phyloP scores from a whole-genome alignment of 306 rosid genomes.

The Sechiopsis laciniata region DNA sequence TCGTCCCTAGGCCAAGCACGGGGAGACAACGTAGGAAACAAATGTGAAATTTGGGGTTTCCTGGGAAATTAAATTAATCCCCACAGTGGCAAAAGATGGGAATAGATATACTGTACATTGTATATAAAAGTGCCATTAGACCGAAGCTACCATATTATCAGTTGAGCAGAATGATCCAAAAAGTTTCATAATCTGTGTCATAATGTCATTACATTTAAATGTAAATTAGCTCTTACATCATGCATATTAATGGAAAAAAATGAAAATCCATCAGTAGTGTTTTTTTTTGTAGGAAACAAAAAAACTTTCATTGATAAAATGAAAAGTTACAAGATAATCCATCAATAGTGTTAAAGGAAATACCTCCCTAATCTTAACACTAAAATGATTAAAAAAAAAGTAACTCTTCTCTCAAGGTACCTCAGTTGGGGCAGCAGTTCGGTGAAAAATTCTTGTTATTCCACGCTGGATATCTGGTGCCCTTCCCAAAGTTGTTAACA shows the following conservation, averaged over 20 bases:
- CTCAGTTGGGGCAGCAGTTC: conserved; percentile 81
- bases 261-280: neutral
- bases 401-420: conserved; percentile 27
- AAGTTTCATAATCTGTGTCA: neutral
- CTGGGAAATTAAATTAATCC: too few relatives aligned
- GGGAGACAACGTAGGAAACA: too few relatives aligned
- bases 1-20: too few relatives aligned
- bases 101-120: neutral
- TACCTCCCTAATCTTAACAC: neutral
- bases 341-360: neutral
- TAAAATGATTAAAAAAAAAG: neutral
- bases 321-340: too few relatives aligned
- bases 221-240: neutral
- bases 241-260: conserved; percentile 18
- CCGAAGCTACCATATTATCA: neutral
- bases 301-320: too few relatives aligned
- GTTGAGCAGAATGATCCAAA: neutral
- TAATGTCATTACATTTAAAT: neutral
- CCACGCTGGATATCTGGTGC: conserved; percentile 88
- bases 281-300: too few relatives aligned
- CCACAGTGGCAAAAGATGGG: neutral
- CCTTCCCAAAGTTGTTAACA: conserved; percentile 62
- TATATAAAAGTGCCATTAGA: neutral
- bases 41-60: too few relatives aligned
- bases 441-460: conserved; percentile 78